Base-by-base conservation (phyloP, 257 asterid species). In the Nicotiana otophora region DNA sequence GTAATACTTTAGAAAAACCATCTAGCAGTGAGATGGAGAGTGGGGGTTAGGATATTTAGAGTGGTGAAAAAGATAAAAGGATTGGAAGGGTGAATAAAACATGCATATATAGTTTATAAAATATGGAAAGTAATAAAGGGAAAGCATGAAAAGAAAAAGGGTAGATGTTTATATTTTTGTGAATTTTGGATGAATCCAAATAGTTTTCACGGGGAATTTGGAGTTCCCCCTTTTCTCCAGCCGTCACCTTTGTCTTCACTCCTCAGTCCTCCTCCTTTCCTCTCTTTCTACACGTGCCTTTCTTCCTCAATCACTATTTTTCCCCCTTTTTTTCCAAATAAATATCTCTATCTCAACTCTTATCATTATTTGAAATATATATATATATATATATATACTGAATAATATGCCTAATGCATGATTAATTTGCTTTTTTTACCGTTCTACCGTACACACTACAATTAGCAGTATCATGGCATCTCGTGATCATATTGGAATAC, bases 161-260 rank as follows among this genome's bases (percentile, higher is more conserved):
- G 33, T 51, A 81, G 89, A 84, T 82, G 90, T 87, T 86, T 82
- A 79, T 55, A 80, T 75, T 81, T 83, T 87, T 82, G 88, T 83
- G 86, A 86, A 83, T 85, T 85, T 82, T 82, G 91, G 92, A 92
- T 86, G 87, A 80, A 81, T 89, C 97, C 97, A 94, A 94, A 92
- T 64, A 19, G 81, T 84, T 93, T 91, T 94, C 98, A 94, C 97
- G 98, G 98, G 98, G 92, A 90, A 84, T 91, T 91, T 92, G 97
- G 97, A 91, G 89, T 92, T 85, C 92, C 87, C 89, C 89, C 90
- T 81, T 81, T 81, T 64, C 77, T 81, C 76, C 83, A 81, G 83
- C 83, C 83, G 83, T 81, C 83, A 81, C 76, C 76, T 81, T 81
- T 81, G 83, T 81, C 83, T 81, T 68, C 42, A 81, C 83, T 48